Evolutionary conservation across 2,329 filamentous ascomycete genomes (phyloP), one percentile per base, ranked within the genome.

Genomic region (Colletotrichum higginsianum): DNA sequence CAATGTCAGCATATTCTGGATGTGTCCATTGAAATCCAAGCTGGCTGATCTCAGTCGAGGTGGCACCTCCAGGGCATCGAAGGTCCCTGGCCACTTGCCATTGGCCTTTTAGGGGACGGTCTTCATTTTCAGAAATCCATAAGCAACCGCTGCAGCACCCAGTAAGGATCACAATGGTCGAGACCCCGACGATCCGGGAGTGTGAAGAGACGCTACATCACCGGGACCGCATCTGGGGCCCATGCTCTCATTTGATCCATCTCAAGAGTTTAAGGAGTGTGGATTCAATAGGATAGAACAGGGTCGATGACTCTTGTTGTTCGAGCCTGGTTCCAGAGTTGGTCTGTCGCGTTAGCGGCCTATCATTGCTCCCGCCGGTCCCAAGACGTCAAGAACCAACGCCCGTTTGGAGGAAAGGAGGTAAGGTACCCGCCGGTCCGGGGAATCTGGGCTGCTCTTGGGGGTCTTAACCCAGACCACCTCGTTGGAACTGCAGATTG

Each of bases 371-470:
- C 61, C 53, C 61, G 35, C 47, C 47, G 57, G 44, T 49, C 42
- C 53, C 47, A 47, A 46, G 46, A 63, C 57, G 23, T 67, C 40
- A n/a, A 57, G n/a, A 60, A 46, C 23, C 15, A 18, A 40, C 42
- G 49, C 47, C 35, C 16, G 35, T 30, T 58, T n/a, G 38, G 26
- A 49, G 64, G 58, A 46, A 55, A 68, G 58, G 58, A 49, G 64
- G 58, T 52, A 55, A 68, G 58, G 58, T 58, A 40, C 67, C 68
- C 68, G 58, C 65, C 58, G 30, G 40, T 6, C 68, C 68, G 65
- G 68, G 68, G 65, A 71, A 42, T 71, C 55, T 71, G 53, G 52
- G 58, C 65, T 64, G 68, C 53, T 61, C 58, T 53, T 44, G 56
- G 18, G n/a, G 23, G 12, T 23, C 40, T n/a, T 44, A 40, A 68